These are phyloP conservation scores for Colletotrichum simmondsii DNA, from an alignment of 2,329 filamentous ascomycete species.

Conservation along the genomic window DNA sequence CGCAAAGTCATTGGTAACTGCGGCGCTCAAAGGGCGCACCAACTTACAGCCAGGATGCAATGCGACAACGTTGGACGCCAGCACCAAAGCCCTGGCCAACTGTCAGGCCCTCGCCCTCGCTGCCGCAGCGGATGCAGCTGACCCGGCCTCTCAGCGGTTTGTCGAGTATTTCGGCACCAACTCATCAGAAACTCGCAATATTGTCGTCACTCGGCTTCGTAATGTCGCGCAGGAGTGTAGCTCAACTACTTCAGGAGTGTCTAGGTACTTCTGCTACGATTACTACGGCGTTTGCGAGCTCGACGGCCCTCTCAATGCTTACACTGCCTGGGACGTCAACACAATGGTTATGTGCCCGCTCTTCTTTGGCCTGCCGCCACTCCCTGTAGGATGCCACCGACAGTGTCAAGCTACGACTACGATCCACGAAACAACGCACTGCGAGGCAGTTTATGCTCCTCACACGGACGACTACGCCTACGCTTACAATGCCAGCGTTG, in stretches of 20 bases:
- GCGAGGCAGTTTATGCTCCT: conserved; percentile 34
- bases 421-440: conserved; percentile 40
- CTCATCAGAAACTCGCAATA: conserved; percentile 33
- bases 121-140: conserved; percentile 36
- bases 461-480: conserved; percentile 37
- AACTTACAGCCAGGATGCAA: conserved; percentile 10
- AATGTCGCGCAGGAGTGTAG: conserved; percentile 37
- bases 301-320: conserved; percentile 37
- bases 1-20: not conserved
- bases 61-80: conserved; percentile 10
- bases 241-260: conserved; percentile 32
- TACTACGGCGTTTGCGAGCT: conserved; percentile 35
- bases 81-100: conserved; percentile 33
- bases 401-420: conserved; percentile 38
- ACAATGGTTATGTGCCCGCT: conserved; percentile 37
- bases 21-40: conserved; percentile 30
- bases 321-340: conserved; percentile 27
- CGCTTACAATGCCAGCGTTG: conserved; percentile 36
- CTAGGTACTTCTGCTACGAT: conserved; percentile 36
- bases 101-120: conserved; percentile 36
- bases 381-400: conserved; percentile 36
- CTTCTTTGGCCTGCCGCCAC: conserved; percentile 35
- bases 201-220: conserved; percentile 32
- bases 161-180: conserved; percentile 39
- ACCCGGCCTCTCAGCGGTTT: conserved; percentile 36